Percentiles rank a stretch among this genome's conserved stretches.
Conservation (phyloP, 495 filamentous ascomycete species). For the Hyaloscypha finlandica region DNA sequence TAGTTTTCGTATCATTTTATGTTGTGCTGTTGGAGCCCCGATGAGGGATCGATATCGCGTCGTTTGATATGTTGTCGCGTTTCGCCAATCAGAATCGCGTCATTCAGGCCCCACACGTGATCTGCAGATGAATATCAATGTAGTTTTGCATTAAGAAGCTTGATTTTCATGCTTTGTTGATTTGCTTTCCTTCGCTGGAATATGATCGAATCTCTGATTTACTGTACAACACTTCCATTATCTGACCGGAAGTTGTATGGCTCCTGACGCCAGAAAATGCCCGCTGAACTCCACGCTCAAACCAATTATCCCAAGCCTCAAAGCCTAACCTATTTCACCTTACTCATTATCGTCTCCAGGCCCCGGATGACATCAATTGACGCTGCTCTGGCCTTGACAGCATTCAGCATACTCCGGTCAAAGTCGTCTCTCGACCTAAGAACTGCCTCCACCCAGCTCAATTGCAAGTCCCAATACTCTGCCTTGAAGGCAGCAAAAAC, state of each 20-base stretch:
- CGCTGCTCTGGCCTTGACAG: constrained; percentile 81
- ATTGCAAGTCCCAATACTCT: constrained; percentile 91
- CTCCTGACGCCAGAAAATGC: constrained; percentile 5
- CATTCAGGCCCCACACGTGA: not conserved
- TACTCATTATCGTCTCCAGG: constrained; percentile 86
- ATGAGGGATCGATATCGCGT: not conserved
- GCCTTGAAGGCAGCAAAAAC: constrained; percentile 83
- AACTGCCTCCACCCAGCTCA: constrained; percentile 96
- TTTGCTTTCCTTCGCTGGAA: not conserved
- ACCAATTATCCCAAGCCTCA: constrained; percentile 1
- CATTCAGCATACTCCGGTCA: constrained; percentile 83
- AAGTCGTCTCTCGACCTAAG: constrained; percentile 88
- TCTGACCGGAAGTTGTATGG: not conserved
- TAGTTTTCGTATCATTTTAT: constrained; percentile 20
- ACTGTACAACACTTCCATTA: not conserved
- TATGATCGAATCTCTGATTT: not conserved
- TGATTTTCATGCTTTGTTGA: not conserved
- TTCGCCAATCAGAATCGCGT: not conserved
- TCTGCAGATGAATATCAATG: too few species aligned
- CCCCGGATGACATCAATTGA: constrained; percentile 79
- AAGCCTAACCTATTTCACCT: constrained; percentile 62
- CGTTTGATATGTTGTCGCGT: constrained; percentile 16
- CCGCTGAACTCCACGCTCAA: constrained; percentile 28
- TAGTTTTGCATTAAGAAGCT: too few species aligned
- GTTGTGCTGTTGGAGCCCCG: constrained; percentile 3